Conservation (phyloP, 768 basidiomycete genomes). For the Hericium rajendrae region DNA sequence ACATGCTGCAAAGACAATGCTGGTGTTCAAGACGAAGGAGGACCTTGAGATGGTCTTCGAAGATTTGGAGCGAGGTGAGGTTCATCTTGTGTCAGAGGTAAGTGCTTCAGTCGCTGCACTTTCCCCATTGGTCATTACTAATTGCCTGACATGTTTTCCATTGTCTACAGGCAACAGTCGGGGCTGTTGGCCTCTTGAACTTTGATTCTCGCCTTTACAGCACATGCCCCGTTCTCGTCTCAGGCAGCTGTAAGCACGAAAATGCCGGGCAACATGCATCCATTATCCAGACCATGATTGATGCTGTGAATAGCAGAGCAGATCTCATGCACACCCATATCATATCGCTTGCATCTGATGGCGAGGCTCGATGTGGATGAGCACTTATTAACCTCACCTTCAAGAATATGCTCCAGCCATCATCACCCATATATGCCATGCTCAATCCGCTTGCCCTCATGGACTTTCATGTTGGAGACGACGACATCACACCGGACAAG, state of each 20-base stretch:
- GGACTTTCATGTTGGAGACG: neutral
- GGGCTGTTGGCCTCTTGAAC: neutral
- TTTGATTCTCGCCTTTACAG: neutral
- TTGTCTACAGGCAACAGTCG: conserved; percentile 5
- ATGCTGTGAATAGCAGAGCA: neutral
- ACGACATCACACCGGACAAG: conserved; percentile 2
- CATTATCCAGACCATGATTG: neutral
- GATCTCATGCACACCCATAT: neutral
- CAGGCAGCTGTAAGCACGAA: neutral
- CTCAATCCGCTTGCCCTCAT: neutral
- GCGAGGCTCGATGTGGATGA: neutral
- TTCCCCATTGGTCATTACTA: too few relatives aligned
- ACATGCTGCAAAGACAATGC: neutral
- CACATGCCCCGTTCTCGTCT: neutral
- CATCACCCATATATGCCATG: neutral
- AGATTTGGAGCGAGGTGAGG: neutral
- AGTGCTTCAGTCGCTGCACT: too few relatives aligned
- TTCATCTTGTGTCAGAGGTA: neutral
- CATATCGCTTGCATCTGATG: neutral
- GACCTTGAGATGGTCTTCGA: neutral
- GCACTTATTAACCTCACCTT: neutral
- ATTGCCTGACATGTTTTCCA: too few relatives aligned
- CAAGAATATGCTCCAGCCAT: neutral
- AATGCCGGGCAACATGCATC: neutral
- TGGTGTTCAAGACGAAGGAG: neutral